Evolutionary conservation across 345 rosid genomes (phyloP), one percentile per base, ranked within the genome.

Genomic region (Melaleuca quinquenervia): DNA sequence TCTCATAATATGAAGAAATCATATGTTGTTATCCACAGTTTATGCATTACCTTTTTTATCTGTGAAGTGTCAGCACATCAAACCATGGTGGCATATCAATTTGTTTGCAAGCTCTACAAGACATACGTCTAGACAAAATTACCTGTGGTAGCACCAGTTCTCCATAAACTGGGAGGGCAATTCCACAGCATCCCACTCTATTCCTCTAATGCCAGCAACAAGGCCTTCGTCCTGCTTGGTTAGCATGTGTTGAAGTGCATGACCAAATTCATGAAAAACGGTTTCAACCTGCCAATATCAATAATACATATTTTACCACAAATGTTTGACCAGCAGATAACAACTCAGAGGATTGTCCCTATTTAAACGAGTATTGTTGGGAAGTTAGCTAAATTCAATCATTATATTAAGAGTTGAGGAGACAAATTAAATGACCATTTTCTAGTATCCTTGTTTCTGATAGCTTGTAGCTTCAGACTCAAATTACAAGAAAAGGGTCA

Each of bases 111-210:
- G 11, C 80, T 36, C 48, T 70, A 18, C 9, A 70, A 70, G 44
- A 36, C 10, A 70, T 70, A 18, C 44, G 16, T 86, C 21, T 26
- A 48, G 24, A 50, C 48, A 88, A 32, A 29, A 86, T 64, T 84
- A 96, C 99, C 96, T 94, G 88, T 95, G 99, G 91, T 95, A 96
- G 90, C 99, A 96, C 99, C 99, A 96, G 84, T 96, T 96, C 91
- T 96, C 98, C 99, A 96, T 96, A 89, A 96, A 96, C 80, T 96
- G 99, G 22, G 99, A 96, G 56, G 98, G 98, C 87, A 96, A 90
- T 88, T 96, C 99, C 88, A 95, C 95, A 36, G 99, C 99, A 88
- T 96, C 99, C 99, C 99, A 95, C 87, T 96, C 99, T 52, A 96
- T 90, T 84, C 95, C 96, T 32, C 98, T 91, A 60, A 91, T 93